Evolutionary conservation across 2,329 filamentous ascomycete species (phyloP), one percentile per base, ranked within the genome.

Genomic region (Penicillium sp.): DNA sequence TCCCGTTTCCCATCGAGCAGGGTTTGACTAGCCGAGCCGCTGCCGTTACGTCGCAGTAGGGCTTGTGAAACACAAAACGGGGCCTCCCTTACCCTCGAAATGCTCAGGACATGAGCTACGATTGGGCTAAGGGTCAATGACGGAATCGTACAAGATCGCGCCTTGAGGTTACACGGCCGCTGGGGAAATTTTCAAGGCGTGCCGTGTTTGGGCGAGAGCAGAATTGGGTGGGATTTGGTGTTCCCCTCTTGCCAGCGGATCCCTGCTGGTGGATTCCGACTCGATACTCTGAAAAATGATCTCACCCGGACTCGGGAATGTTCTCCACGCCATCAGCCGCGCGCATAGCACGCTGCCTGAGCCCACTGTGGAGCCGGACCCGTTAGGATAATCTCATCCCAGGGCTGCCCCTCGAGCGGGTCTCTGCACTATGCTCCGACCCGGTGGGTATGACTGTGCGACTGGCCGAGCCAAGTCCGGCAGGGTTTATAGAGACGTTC

Each of bases 1-100:
- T 16, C 22, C n/a, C 22, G 30, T 33, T 46, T 45, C 39, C 40
- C 36, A 47, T 51, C 45, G 25, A 31, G 35, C 48, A 55, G 56
- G 48, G 55, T 50, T 52, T 49, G 51, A 36, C 54, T 62, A 62
- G 56, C 58, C 60, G 60, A 61, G 54, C 60, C 60, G 51, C 51
- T 50, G 52, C 55, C 52, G 54, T 59, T 53, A 44, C 48, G 48
- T 58, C 35, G 53, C 36, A 50, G 42, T 46, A 27, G n/a, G 46
- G 25, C 44, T 44, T 52, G 54, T 60, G 56, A 60, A 60, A 60
- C 56, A 41, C 24, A n/a, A 5, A 31, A 41, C 18, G 22, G 36
- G 24, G 27, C 27, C 24, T 35, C 18, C 2, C 18, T n/a, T 13
- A 7, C 41, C 14, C 44, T 25, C 44, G 6, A 36, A 39, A 18